These are phyloP conservation scores for Naganishia antarctica DNA, from an alignment of 768 basidiomycete genomes.

Conservation along the genomic window DNA sequence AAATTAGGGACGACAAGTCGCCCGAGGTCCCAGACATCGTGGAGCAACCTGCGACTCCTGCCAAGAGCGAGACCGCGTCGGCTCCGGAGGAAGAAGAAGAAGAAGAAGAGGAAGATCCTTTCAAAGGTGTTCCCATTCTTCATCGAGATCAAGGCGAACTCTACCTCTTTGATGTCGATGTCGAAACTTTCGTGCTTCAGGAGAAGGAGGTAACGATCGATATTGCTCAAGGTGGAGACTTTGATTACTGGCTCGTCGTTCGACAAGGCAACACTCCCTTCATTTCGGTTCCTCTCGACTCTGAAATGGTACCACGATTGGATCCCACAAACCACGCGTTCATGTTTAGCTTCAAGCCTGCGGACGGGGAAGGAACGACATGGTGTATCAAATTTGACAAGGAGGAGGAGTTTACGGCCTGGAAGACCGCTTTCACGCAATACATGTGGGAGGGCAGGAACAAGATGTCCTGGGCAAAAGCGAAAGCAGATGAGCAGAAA, in stretches of 20 bases:
- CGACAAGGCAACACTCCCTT: slow-evolving; percentile 39
- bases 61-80: slow-evolving; percentile 5
- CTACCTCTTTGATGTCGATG: slow-evolving; percentile 51
- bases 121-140: slow-evolving; percentile 43
- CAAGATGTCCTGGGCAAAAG: slow-evolving; percentile 66
- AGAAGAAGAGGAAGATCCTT: slow-evolving; percentile 39
- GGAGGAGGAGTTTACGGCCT: slow-evolving; percentile 58
- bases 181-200: slow-evolving; percentile 52
- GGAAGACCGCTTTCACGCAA: slow-evolving; percentile 63
- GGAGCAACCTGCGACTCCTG: slow-evolving; percentile 17
- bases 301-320: slow-evolving; percentile 44
- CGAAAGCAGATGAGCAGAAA: slow-evolving; percentile 67
- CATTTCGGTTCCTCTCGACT: slow-evolving; percentile 45
- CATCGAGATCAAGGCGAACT: slow-evolving; percentile 46
- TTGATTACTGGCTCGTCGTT: slow-evolving; percentile 48
- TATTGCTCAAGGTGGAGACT: slow-evolving; percentile 47
- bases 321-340: slow-evolving; percentile 56
- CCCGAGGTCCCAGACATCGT: slow-evolving; percentile 1
- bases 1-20: slow-evolving; percentile 20
- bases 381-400: slow-evolving; percentile 74
- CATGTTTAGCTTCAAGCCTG: slow-evolving; percentile 76
- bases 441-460: slow-evolving; percentile 78
- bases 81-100: slow-evolving; percentile 26
- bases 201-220: slow-evolving; percentile 47
- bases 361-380: slow-evolving; percentile 59